Evolutionary conservation across 2,329 filamentous ascomycete species (phyloP).

Genomic region (Ophiostoma quercus): DNA sequence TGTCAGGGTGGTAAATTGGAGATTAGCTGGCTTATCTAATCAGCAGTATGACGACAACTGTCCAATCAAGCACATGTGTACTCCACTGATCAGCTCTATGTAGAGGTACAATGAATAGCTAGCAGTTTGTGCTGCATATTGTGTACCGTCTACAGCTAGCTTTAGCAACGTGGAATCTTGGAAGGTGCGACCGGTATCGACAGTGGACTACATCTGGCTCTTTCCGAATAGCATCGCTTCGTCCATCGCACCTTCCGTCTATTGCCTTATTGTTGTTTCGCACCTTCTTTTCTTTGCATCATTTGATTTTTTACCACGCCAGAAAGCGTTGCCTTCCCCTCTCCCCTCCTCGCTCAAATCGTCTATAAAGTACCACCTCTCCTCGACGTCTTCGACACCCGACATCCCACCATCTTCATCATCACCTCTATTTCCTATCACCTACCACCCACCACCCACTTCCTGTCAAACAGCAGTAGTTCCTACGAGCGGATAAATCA

Average conservation of each 20-base stretch:
- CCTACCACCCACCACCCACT: neutral
- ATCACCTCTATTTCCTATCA: neutral
- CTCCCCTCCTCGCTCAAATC: neutral
- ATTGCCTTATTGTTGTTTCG: neutral
- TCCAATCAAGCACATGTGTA: slow-evolving; percentile 1
- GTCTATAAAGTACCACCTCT: neutral
- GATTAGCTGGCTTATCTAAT: neutral
- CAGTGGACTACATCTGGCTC: neutral
- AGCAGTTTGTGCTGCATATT: too few relatives aligned
- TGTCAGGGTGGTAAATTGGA: neutral
- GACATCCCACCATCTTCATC: neutral
- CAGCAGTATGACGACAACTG: slow-evolving; percentile 10
- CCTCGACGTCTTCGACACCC: neutral
- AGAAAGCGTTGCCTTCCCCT: neutral
- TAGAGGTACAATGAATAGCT: neutral
- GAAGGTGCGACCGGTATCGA: slow-evolving; percentile 1
- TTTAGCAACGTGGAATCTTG: slow-evolving; percentile 6
- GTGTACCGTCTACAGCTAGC: neutral
- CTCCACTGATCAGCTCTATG: neutral
- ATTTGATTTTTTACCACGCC: neutral
- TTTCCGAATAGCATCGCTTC: neutral
- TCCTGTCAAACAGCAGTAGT: neutral
- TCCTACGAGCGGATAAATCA: neutral
- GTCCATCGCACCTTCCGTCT: slow-evolving; percentile 7
- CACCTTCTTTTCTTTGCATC: neutral